Evolutionary conservation across 2,329 filamentous ascomycete genomes (phyloP), one percentile per base, ranked within the genome.

Genomic region (Stagonosporopsis vannaccii): DNA sequence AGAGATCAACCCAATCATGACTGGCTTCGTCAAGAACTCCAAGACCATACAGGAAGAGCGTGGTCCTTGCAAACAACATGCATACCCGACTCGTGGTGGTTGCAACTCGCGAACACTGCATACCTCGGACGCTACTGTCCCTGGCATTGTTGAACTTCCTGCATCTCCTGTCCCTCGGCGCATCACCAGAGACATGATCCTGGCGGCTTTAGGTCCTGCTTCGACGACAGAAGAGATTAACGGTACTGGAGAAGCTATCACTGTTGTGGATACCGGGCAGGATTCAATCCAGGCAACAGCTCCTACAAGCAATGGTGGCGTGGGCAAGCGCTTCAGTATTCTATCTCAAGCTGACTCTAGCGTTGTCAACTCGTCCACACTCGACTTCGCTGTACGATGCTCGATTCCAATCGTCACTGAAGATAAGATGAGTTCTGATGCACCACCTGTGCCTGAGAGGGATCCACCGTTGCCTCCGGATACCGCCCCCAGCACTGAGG

Each of bases 41-140:
- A 78, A 74, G 54, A 76, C 73, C 6, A 75, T 79, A 56, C 66
- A 80, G 11, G 78, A 80, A 65, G 78, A 74, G 42, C 60, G 52
- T 35, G 59, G 43, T 41, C 61, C 52, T n/a, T 22, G 40, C 36
- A 61, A 62, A 25, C 51, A 49, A 22, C 40, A 42, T 37, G 32
- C 51, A 23, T 23, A 22, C 20, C 44, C 33, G 13, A 43, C 43
- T 33, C 48, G 25, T 17, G 17, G 26, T 15, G 33, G 30, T 17
- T 42, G 41, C 42, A n/a, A 28, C 6, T 37, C 41, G 2, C 42
- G 11, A 5, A 12, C 39, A 9, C 35, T n/a, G 7, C 32, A 33
- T 4, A 7, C 35, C n/a, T 53, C 44, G 12, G 37, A 37, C 19
- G 49, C 49, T n/a, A 44, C 40, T 15, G 28, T 58, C 8, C 48